Percentiles rank a stretch among this genome's conserved stretches.
Conservation (phyloP, 2,329 filamentous ascomycete species). For the Colletotrichum destructivum region DNA sequence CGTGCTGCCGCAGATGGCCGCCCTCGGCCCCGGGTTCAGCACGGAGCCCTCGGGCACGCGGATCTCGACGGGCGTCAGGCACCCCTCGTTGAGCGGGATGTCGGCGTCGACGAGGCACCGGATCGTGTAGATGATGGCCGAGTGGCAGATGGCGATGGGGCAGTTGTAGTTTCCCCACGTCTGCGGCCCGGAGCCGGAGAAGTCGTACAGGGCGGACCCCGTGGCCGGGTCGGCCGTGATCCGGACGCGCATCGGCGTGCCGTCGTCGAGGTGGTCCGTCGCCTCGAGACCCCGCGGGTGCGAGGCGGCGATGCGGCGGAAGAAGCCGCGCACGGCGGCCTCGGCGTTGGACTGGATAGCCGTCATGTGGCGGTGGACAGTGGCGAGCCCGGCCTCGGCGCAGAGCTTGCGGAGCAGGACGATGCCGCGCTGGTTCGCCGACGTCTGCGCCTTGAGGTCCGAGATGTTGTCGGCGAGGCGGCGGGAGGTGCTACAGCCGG, state of each 20-base stretch:
- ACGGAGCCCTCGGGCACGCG: constrained; percentile 51
- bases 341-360: constrained; percentile 60
- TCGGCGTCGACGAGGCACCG: constrained; percentile 54
- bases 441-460: constrained; percentile 61
- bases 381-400: constrained; percentile 51
- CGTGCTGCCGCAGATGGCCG: constrained; percentile 73
- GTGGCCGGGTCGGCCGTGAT: constrained; percentile 50
- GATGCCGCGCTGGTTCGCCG: constrained; percentile 59
- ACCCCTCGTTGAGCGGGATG: constrained; percentile 58
- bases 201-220: constrained; percentile 55
- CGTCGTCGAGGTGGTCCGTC: constrained; percentile 55
- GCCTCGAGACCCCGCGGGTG: constrained; percentile 43
- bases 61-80: constrained; percentile 53
- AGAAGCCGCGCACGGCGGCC: constrained; percentile 50
- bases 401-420: constrained; percentile 52
- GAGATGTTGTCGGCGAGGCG: constrained; percentile 59
- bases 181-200: constrained; percentile 54
- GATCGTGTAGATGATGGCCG: constrained; percentile 57
- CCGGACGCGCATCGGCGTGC: constrained; percentile 52
- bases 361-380: constrained; percentile 57
- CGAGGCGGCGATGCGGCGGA: constrained; percentile 52
- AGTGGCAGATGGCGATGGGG: constrained; percentile 55
- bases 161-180: constrained; percentile 55
- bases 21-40: constrained; percentile 52
- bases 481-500: constrained; percentile 55